phyloP scores from a whole-genome alignment of 371 early-diverging fungal species.

The Parasitella parasitica region DNA sequence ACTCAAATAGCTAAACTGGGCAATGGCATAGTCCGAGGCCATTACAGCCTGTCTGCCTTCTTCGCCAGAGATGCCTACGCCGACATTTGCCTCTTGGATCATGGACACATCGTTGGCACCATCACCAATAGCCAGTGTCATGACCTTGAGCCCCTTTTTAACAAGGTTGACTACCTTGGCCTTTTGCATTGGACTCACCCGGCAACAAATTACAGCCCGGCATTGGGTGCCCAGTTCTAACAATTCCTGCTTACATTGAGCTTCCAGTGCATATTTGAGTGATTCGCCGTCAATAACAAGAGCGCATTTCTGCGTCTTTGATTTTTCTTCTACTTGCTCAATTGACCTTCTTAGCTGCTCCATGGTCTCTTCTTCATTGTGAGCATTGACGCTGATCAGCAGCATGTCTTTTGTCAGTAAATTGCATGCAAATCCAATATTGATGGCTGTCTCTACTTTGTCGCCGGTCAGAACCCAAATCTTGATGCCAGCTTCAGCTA shows the following conservation, averaged over 20 bases:
- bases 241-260: slow-evolving; percentile 52
- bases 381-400: slow-evolving; percentile 68
- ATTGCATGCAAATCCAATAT: slow-evolving; percentile 91
- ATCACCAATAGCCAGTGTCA: slow-evolving; percentile 87
- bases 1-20: slow-evolving; percentile 76
- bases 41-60: slow-evolving; percentile 92
- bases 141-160: slow-evolving; percentile 61
- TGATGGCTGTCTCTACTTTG: slow-evolving; percentile 97
- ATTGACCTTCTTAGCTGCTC: slow-evolving; percentile 49
- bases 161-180: slow-evolving; percentile 73
- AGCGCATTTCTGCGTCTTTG: slow-evolving; percentile 51
- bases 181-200: slow-evolving; percentile 90
- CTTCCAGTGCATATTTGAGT: slow-evolving; percentile 76
- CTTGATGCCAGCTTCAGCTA: slow-evolving; percentile 91
- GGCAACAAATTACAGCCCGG: slow-evolving; percentile 80
- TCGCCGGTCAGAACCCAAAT: slow-evolving; percentile 99
- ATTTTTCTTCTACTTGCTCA: slow-evolving; percentile 30
- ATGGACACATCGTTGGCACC: slow-evolving; percentile 95
- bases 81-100: slow-evolving; percentile 91
- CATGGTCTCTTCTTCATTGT: slow-evolving; percentile 62
- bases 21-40: slow-evolving; percentile 89
- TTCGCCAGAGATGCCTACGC: slow-evolving; percentile 92
- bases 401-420: slow-evolving; percentile 69
- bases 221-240: slow-evolving; percentile 70
- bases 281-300: slow-evolving; percentile 93